phyloP scores from a whole-genome alignment of 805 yeast species.

The Spathaspora hagerdaliae region DNA sequence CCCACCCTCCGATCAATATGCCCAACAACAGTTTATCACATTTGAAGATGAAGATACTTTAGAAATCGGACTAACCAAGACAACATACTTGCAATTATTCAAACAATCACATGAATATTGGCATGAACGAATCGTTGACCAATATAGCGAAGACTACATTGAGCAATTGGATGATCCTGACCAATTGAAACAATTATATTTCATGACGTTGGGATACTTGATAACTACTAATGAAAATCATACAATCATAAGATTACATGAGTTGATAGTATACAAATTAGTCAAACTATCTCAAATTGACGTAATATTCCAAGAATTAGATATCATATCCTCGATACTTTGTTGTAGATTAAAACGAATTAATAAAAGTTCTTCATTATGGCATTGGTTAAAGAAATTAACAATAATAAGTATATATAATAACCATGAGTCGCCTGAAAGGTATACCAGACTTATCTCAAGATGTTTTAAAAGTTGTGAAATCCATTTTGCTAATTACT shows the following conservation, averaged over 20 bases:
- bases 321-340: conserved; percentile 27
- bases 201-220: conserved; percentile 30
- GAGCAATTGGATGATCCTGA: background rate
- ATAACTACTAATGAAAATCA: conserved; percentile 38
- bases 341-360: conserved; percentile 26
- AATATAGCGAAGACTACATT: background rate
- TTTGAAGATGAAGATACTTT: conserved; percentile 9
- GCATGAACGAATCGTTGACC: conserved; percentile 10
- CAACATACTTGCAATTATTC: conserved; percentile 25
- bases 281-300: conserved; percentile 2
- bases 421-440: background rate
- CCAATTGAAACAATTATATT: conserved; percentile 12
- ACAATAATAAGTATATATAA: conserved; percentile 13
- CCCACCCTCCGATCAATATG: background rate
- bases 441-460: background rate
- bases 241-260: conserved; percentile 26
- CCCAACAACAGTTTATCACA: background rate
- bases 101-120: conserved; percentile 28
- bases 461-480: conserved; percentile 25
- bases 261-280: conserved; percentile 14
- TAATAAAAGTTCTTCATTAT: conserved; percentile 38
- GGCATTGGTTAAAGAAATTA: conserved; percentile 29
- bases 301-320: conserved; percentile 18
- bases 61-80: conserved; percentile 32
- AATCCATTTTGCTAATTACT: conserved; percentile 37